Evolutionary conservation across 2,329 filamentous ascomycete genomes (phyloP), one percentile per base, ranked within the genome.

Genomic region (Aureobasidium mangrovei): DNA sequence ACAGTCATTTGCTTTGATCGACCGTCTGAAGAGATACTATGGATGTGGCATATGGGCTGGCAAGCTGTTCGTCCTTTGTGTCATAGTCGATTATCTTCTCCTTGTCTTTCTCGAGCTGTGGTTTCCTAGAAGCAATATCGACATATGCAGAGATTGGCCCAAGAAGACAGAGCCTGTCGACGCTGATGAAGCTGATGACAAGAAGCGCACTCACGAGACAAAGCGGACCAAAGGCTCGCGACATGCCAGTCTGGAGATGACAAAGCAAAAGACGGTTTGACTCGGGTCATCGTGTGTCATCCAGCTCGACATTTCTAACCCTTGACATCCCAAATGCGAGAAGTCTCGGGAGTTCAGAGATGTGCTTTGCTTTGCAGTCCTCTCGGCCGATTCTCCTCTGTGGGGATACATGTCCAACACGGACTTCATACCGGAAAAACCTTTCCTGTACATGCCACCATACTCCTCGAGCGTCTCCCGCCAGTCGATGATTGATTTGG

Each of bases 21-120:
- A 98, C 67, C 82, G 93, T 24, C 73, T 98, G 24, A 98, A 98
- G 72, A 77, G 93, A 56, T 98, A 98, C 70, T 98, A 96, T 65
- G 93, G 93, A 7, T 98, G 94, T 66, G 93, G 93, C 33, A 91
- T 97, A 47, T 98, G 93, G 93, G 93, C 93, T 0, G 93, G 93
- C 35, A 98, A 98, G 71, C 76, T 98, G 7, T 98, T 98, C 65
- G 96, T 93, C 64, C 75, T 98, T 1, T 96, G 91, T 60, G 91
- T 91, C 8, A 83, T 97, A 55, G 85, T 98, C 49, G 93, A 98
- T 70, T 98, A 95, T 64, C 72, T 98, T 46, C 79, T 98, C 51
- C 95, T 90, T 63, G 77, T 96, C 45, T 82, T 95, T 46, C 76
- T 96, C 52, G 93, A 98, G 69, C 82, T 94, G 70, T 86, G 83